These are phyloP conservation scores for Brasenia schreberi DNA, from an alignment of 164 flowering plant genomes.

Conservation along the genomic window DNA sequence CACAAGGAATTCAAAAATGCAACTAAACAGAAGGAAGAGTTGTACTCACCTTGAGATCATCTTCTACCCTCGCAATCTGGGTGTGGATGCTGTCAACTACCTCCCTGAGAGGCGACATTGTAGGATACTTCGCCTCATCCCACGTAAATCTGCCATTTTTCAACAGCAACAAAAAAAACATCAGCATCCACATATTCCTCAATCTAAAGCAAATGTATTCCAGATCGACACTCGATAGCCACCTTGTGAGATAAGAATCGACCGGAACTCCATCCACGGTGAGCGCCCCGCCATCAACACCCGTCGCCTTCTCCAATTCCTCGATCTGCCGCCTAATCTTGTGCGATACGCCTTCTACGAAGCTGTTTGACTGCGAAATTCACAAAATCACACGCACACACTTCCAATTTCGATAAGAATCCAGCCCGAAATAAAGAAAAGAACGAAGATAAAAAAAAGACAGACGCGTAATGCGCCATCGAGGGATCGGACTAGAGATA, in stretches of 20 bases:
- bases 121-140: constrained; percentile 91
- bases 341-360: constrained; percentile 77
- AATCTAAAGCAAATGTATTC: neutral
- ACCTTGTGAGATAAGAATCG: constrained; percentile 92
- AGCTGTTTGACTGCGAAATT: constrained; percentile 57
- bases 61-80: constrained; percentile 77
- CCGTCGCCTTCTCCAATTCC: constrained; percentile 73
- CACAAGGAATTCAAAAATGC: neutral
- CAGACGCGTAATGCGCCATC: neutral
- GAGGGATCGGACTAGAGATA: constrained; percentile 3
- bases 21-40: neutral
- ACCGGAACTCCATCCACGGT: constrained; percentile 95
- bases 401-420: neutral
- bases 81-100: constrained; percentile 65
- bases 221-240: neutral
- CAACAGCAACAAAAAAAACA: neutral
- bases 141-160: constrained; percentile 57
- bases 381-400: neutral
- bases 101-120: constrained; percentile 79
- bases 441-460: neutral
- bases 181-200: neutral
- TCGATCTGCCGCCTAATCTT: constrained; percentile 95
- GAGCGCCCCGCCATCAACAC: constrained; percentile 43
- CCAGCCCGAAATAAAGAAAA: neutral
- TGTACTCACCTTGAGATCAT: constrained; percentile 71